phyloP scores from a whole-genome alignment of 2,329 filamentous ascomycete species.

The Neonectria magnoliae region DNA sequence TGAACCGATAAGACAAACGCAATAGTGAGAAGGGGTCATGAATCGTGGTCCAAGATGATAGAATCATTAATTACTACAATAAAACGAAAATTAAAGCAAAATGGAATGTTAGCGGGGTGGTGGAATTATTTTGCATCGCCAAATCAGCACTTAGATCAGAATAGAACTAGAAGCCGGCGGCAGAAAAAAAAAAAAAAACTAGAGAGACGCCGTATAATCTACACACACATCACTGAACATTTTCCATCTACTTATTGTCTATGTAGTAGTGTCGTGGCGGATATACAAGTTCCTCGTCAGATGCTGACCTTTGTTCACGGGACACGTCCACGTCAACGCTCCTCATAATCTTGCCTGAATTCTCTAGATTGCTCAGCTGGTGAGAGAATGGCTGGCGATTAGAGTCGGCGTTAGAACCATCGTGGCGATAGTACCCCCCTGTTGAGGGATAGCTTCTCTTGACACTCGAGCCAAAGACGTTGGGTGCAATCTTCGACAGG shows the following conservation, averaged over 20 bases:
- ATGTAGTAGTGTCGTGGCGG: constrained; percentile 5
- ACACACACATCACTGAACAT: too few relatives aligned
- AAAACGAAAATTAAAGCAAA: too few relatives aligned
- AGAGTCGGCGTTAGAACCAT: constrained; percentile 12
- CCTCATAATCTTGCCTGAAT: constrained; percentile 15
- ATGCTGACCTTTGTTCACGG: constrained; percentile 6
- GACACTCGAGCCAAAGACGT: constrained; percentile 14
- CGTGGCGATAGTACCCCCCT: constrained; percentile 13
- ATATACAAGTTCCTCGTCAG: constrained; percentile 21
- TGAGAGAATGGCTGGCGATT: neutral
- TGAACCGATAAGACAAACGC: too few relatives aligned
- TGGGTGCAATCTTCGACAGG: constrained; percentile 8
- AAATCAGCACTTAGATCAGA: too few relatives aligned
- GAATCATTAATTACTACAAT: too few relatives aligned
- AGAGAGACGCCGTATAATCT: too few relatives aligned
- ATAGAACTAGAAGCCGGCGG: too few relatives aligned
- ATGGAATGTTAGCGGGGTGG: too few relatives aligned
- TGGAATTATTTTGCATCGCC: too few relatives aligned
- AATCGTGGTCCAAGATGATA: too few relatives aligned
- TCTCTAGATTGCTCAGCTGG: neutral
- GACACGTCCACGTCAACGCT: constrained; percentile 9
- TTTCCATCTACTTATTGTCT: neutral
- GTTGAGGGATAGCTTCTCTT: constrained; percentile 11
- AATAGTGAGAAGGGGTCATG: too few relatives aligned
- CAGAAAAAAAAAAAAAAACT: too few relatives aligned